These are phyloP conservation scores for Phytopythium kandeliae DNA, from an alignment of 352 stramenopile genomes.

Conservation along the genomic window DNA sequence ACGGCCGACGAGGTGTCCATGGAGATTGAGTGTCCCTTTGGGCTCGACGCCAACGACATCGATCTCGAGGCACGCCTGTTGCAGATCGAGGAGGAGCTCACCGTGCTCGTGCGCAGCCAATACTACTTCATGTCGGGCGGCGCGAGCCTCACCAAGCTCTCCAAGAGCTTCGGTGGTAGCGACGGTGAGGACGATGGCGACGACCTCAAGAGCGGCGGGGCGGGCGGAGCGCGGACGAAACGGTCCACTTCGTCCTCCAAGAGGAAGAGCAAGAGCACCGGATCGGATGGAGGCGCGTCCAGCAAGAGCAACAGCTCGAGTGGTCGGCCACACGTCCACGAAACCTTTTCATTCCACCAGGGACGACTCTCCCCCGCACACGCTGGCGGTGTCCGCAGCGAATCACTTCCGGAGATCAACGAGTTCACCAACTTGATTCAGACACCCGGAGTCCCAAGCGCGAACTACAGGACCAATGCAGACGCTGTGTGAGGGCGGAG, in stretches of 20 bases:
- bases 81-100: slow-evolving; percentile 81
- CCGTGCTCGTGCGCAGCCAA: slow-evolving; percentile 69
- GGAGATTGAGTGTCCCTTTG: slow-evolving; percentile 83
- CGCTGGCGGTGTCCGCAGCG: slow-evolving; percentile 19
- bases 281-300: background rate
- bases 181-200: background rate
- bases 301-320: background rate
- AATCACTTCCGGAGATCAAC: slow-evolving; percentile 68
- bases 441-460: slow-evolving; percentile 8
- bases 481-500: slow-evolving; percentile 2
- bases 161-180: background rate
- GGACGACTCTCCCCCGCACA: slow-evolving; percentile 44
- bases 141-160: slow-evolving; percentile 20
- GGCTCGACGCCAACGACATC: slow-evolving; percentile 76
- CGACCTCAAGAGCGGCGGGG: background rate
- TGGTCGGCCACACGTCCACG: background rate
- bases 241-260: no score
- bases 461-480: slow-evolving; percentile 1
- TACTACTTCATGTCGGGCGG: slow-evolving; percentile 77
- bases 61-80: slow-evolving; percentile 65
- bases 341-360: slow-evolving; percentile 55
- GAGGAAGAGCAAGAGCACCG: background rate
- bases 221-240: no score
- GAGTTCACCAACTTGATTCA: slow-evolving; percentile 67
- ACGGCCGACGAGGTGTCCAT: slow-evolving; percentile 77